Base-by-base conservation (phyloP, 2,329 filamentous ascomycete genomes). In the Exophiala sp. region DNA sequence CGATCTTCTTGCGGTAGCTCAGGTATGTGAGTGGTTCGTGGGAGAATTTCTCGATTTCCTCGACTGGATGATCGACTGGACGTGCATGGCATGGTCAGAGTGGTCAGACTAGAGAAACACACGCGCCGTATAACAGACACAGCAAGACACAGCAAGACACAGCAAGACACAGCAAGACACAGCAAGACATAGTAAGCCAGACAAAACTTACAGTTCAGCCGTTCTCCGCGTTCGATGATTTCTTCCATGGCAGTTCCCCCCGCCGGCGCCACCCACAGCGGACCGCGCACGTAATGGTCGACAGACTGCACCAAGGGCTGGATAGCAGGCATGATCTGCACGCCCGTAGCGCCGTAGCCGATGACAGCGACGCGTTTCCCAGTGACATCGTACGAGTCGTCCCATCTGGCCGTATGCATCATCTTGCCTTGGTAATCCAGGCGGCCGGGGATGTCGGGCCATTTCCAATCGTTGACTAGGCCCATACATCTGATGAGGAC, bases 291-390 rank as follows among this genome's bases (percentile, higher is more conserved):
- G 8, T 59, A 63, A 40, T 56, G 60, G 18, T 55, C 46, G 2
- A 63, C 55, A 16, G 56, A 42, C 7, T 56, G 56, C 22, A 64
- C 68, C 9, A 66, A 59, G 7, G 66, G 65, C 40, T 71, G 67
- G 43, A 55, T 56, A 40, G 50, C 41, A 50, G 62, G 63, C 7
- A 69, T 52, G 42, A 69, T 68, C 52, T 70, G 70, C 11, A 72
- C 70, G 0, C 62, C 68, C 3, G 64, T 67, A 3, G 62, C 61
- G 0, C 64, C 63, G 27, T 57, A 62, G 1, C 64, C 63, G 34
- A 66, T 62, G 0, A 66, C 48, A 18, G 57, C 63, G 13, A 65
- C 51, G 1, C 50, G 46, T 19, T 63, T 64, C 11, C 53, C 58
- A 1, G 53, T 46, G 16, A 53, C 55, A 32, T 61, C 58, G 30